phyloP scores from a whole-genome alignment of 2,329 filamentous ascomycete genomes.

The Amphichorda felina region DNA sequence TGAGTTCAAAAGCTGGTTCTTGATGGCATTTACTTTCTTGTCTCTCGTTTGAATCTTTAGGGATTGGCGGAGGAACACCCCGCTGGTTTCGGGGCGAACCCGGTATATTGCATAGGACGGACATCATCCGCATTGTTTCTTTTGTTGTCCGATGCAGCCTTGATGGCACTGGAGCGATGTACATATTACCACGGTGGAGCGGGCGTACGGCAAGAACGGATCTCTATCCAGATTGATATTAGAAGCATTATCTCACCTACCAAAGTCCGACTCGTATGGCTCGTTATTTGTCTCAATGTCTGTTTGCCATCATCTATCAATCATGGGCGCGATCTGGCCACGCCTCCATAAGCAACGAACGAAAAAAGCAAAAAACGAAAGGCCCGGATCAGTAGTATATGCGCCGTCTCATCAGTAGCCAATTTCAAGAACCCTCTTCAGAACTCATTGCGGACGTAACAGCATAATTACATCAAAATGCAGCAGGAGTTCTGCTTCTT shows the following conservation, averaged over 20 bases:
- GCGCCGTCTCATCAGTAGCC: conserved; percentile 11
- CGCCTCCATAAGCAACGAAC: not conserved
- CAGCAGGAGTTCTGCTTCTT: conserved; percentile 78
- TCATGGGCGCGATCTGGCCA: not conserved
- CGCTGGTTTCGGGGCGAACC: conserved; percentile 1
- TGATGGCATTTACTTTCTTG: not conserved
- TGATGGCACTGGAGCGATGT: too few species aligned
- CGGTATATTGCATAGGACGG: not conserved
- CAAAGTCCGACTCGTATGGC: too few species aligned
- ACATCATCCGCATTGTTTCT: not conserved
- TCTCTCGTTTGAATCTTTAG: not conserved
- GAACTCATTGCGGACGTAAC: conserved; percentile 7
- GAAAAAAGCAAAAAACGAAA: not conserved
- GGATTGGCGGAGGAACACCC: not conserved
- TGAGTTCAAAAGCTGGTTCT: too few species aligned
- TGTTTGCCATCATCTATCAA: conserved; percentile 1
- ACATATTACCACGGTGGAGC: too few species aligned
- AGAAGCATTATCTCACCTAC: too few species aligned
- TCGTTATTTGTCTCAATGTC: conserved; percentile 1
- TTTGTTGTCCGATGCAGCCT: not conserved
- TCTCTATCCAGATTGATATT: too few species aligned
- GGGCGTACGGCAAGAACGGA: too few species aligned
- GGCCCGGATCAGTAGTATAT: not conserved
- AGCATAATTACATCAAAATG: conserved; percentile 45
- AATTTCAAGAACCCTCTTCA: conserved; percentile 12